A percentile compares a stretch with the other conserved stretches of the same genome.
These are phyloP conservation scores for Paramarasmius palmivorus DNA, from an alignment of 1,284 basidiomycete species.

Conservation along the genomic window DNA sequence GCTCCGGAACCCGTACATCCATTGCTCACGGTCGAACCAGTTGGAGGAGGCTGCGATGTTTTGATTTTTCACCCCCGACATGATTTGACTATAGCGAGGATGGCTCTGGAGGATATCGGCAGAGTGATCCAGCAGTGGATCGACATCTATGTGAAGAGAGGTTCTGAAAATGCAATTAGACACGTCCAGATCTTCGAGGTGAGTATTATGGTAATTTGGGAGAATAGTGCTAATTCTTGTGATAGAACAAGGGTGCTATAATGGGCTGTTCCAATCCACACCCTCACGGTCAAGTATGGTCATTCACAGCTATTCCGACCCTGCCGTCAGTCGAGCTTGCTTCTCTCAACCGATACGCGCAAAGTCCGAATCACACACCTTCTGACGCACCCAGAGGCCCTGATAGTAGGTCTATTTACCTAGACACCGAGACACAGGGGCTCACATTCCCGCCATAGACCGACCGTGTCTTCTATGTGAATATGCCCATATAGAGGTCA, in stretches of 20 bases:
- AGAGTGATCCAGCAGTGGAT: slow-evolving; percentile 80
- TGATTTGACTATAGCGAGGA: slow-evolving; percentile 85
- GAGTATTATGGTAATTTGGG: slow-evolving; percentile 13
- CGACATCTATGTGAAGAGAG: slow-evolving; percentile 63
- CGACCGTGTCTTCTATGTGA: slow-evolving; percentile 81
- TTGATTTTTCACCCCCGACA: slow-evolving; percentile 90
- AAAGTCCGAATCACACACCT: slow-evolving; percentile 28
- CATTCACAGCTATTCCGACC: slow-evolving; percentile 73
- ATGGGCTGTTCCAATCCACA: slow-evolving; percentile 98
- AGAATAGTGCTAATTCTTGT: slow-evolving; percentile 1
- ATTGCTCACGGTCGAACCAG: slow-evolving; percentile 69
- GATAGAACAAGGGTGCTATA: slow-evolving; percentile 89
- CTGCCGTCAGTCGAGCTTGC: slow-evolving; percentile 67
- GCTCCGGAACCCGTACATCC: slow-evolving; percentile 53
- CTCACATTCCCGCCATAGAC: slow-evolving; percentile 25
- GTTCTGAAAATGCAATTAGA: slow-evolving; percentile 63
- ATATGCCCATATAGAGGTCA: slow-evolving; percentile 77
- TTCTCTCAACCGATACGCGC: slow-evolving; percentile 60
- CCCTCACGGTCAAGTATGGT: slow-evolving; percentile 94
- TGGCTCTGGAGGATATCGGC: slow-evolving; percentile 64
- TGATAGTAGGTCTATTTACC: slow-evolving; percentile 34
- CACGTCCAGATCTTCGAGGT: slow-evolving; percentile 93
- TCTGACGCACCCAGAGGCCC: slow-evolving; percentile 58
- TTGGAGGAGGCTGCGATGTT: slow-evolving; percentile 88
- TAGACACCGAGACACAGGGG: not conserved